Conservation (phyloP, 306 rosid genomes). For the Dalbergia cultrata region DNA sequence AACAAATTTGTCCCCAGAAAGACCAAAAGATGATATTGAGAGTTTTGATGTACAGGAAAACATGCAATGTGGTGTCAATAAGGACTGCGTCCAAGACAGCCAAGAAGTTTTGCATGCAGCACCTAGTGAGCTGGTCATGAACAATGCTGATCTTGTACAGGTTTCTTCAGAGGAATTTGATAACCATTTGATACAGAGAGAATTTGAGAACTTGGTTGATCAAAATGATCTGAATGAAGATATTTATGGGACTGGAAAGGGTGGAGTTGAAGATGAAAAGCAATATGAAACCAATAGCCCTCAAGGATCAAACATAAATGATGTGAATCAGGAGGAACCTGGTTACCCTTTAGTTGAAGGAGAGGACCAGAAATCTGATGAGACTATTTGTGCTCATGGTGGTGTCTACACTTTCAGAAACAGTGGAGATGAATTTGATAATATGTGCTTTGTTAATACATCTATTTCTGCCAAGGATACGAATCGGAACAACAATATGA, state of each 20-base stretch:
- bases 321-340: constrained; percentile 4
- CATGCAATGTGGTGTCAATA: constrained; percentile 5
- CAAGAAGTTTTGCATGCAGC: background rate
- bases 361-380: background rate
- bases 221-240: background rate
- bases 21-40: background rate
- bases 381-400: background rate
- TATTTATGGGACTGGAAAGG: background rate
- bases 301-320: constrained; percentile 1
- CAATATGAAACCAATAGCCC: background rate
- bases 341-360: constrained; percentile 9
- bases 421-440: background rate
- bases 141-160: background rate
- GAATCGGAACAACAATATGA: background rate
- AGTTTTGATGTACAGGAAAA: background rate
- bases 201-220: constrained; percentile 3
- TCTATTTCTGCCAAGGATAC: too few relatives aligned
- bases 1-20: background rate
- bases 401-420: background rate
- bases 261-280: background rate
- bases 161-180: constrained; percentile 1
- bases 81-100: background rate
- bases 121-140: constrained; percentile 1
- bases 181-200: background rate
- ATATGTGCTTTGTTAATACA: background rate